phyloP scores from a whole-genome alignment of 2,329 filamentous ascomycete genomes.

The Fusarium metavorans region DNA sequence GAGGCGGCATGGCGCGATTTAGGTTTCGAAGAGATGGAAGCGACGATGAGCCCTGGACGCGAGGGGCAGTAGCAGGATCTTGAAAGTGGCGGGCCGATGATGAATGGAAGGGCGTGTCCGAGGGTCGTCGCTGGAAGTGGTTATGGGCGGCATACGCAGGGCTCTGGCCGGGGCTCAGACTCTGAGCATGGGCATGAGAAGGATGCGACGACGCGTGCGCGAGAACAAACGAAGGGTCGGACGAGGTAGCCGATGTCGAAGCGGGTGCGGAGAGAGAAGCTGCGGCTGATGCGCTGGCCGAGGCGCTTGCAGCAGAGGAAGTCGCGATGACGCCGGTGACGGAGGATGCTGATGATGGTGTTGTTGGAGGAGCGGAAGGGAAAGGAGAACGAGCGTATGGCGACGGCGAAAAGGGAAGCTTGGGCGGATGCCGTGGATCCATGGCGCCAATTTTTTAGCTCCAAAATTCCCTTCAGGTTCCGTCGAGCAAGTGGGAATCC shows the following conservation, averaged over 20 bases:
- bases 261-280: not conserved
- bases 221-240: constrained; percentile 25
- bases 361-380: constrained; percentile 38
- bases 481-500: constrained; percentile 9
- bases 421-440: constrained; percentile 48
- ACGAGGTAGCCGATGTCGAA: constrained; percentile 12
- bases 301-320: constrained; percentile 23
- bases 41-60: constrained; percentile 60
- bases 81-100: constrained; percentile 47
- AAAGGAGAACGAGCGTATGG: constrained; percentile 49
- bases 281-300: constrained; percentile 26
- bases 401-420: constrained; percentile 49
- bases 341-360: constrained; percentile 24
- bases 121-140: constrained; percentile 50
- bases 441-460: constrained; percentile 52
- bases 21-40: constrained; percentile 52
- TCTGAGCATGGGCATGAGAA: constrained; percentile 24
- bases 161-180: constrained; percentile 41
- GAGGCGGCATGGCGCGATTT: constrained; percentile 61
- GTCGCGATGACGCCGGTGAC: constrained; percentile 19
- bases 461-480: constrained; percentile 45
- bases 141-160: constrained; percentile 49
- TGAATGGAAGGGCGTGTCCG: constrained; percentile 59
- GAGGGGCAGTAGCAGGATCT: constrained; percentile 53
- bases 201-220: constrained; percentile 37